Base-by-base conservation (phyloP, 176 grass and related monocot species). In the Carex pumila region DNA sequence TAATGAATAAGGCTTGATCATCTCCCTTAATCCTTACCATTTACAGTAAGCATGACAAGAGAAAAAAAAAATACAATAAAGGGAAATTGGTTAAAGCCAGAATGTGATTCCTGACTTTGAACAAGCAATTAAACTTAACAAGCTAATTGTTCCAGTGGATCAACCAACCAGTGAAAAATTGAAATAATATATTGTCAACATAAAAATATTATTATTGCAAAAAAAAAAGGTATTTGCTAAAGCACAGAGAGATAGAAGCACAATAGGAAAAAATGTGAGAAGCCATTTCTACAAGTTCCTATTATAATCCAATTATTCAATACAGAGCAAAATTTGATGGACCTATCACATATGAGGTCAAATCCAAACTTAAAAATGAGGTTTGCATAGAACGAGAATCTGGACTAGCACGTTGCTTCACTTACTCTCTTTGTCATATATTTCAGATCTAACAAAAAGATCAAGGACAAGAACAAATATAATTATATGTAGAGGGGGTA, bases 361-460 rank as follows among this genome's bases (percentile, higher is more conserved):
- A 63, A 31, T 53, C 55, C 17, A 72, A 76, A 62, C 36, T 71
- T 22, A 12, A 3, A 50, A 50, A 47, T 21, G 12, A 43, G 81
- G 29, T 72, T 36, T 4, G 10, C 47, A 22, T 47, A 73, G 19
- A 14, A 18, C 47, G 53, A 70, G 81, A 80, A 83, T 64, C 6
- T 82, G 47, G 60, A 63, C 31, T 47, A 21, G 49, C 15, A 41
- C 70, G 65, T 13, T 61, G 30, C 73, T 79, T 89, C 84, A 89
- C 49, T 89, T 89, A 70, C 88, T 89, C 60, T 89, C 84, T 11
- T 83, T 79, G 52, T 89, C 84, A 69, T 89, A 89, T 57, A 89
- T 76, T 65, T 89, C 83, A 55, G 79, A 82, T 86, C 88, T 89
- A 36, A 39, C 39, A 67, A 65, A 86, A 78, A 83, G 3, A n/a